Base-by-base conservation (phyloP, 257 asterid genomes). In the Ajuga chamaepitys region DNA sequence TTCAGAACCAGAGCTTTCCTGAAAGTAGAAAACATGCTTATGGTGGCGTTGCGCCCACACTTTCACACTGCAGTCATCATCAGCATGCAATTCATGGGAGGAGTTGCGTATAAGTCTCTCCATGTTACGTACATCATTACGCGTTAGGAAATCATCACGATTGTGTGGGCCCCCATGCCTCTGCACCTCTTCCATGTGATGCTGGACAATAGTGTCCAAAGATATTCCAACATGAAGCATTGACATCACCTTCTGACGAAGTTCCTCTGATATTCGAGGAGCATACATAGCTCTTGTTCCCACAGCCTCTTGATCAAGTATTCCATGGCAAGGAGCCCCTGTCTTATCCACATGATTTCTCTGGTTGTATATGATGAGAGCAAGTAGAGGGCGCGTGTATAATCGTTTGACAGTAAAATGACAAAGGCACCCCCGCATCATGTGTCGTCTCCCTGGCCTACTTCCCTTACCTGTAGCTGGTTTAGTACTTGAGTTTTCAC, bases 211-310 rank as follows among this genome's bases (percentile, higher is more conserved):
- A 0, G 40, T 51, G 69, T 82, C 85, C 5, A 79, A 58, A 3
- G 85, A 75, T 46, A 82, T 71, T 26, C 88, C 88, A n/a, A 72
- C 76, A 66, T 79, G 76, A 55, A 82, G 74, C 88, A 82, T 68
- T 45, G 83, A 65, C 72, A 82, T 79, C 50, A 79, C 83, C 75
- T 79, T 79, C 16, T 79, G 85, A 18, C 85, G 85, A 28, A 82
- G 74, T 7, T 74, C 85, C 72, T 82, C 85, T 7, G 85, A 82
- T 71, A 79, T 82, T 40, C 83, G 79, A 67, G 88, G 85, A 26
- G 85, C 88, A 32, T 82, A 79, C 88, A 79, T 82, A 25, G 88
- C 88, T 63, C 88, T 74, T 30, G 88, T 79, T 54, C 88, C 88
- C 45, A 79, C 77, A 20, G 88, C 77, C 69, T 79, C 85, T 51